These are phyloP conservation scores for Nicotiana noctiflora DNA, from an alignment of 257 asterid genomes.

Conservation along the genomic window DNA sequence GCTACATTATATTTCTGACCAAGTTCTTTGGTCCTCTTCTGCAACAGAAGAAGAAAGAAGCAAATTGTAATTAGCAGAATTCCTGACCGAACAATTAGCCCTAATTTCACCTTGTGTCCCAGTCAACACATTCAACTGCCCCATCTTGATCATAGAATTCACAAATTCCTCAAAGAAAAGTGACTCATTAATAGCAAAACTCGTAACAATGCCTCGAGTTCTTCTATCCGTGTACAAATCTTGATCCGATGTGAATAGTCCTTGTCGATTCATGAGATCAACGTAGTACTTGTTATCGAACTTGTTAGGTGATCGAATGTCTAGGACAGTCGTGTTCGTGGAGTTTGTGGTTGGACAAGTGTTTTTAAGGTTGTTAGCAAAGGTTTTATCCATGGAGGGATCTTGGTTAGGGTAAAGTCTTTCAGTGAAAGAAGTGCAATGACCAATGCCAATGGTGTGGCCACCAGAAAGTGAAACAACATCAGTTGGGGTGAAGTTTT, in stretches of 20 bases:
- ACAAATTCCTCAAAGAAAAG: conserved; percentile 47
- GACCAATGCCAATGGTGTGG: conserved; percentile 68
- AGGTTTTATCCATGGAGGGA: conserved; percentile 46
- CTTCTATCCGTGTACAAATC: conserved; percentile 55
- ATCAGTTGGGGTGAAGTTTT: conserved; percentile 45
- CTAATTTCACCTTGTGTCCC: conserved; percentile 58
- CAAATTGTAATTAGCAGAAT: conserved; percentile 14
- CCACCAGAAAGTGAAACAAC: conserved; percentile 76
- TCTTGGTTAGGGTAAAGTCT: conserved; percentile 75
- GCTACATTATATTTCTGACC: conserved; percentile 22
- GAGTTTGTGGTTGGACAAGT: conserved; percentile 44
- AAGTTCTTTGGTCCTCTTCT: conserved; percentile 21
- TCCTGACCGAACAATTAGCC: conserved; percentile 47
- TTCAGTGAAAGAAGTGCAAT: conserved; percentile 46
- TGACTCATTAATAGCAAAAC: conserved; percentile 42
- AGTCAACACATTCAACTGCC: conserved; percentile 55
- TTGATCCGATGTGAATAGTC: conserved; percentile 69
- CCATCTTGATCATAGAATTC: conserved; percentile 47
- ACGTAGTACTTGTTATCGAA: conserved; percentile 66
- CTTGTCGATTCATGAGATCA: conserved; percentile 63
- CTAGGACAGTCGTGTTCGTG: conserved; percentile 40
- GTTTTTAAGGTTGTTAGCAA: conserved; percentile 34
- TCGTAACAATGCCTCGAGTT: conserved; percentile 40
- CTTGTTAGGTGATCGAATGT: conserved; percentile 39
- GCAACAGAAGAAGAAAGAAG: conserved; percentile 11